Evolutionary conservation across 2,329 filamentous ascomycete species (phyloP).

Genomic region (Fusarium falciforme): DNA sequence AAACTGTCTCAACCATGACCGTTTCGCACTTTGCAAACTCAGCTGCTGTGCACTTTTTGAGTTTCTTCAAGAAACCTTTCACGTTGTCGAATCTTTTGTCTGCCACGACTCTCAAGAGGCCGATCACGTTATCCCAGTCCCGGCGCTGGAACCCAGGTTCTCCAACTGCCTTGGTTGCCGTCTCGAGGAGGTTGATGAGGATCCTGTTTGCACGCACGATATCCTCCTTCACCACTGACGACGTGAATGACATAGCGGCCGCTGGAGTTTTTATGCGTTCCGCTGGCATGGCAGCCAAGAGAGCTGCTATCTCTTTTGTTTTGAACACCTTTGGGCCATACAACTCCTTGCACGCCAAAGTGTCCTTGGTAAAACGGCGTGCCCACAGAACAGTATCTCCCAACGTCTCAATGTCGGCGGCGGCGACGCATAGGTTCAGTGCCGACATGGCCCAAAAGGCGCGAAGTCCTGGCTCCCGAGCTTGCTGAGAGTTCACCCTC

Average conservation of each 20-base stretch:
- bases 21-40: constrained; percentile 6
- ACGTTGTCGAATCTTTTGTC: constrained; percentile 13
- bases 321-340: constrained; percentile 20
- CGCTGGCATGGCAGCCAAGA: constrained; percentile 35
- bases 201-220: constrained; percentile 26
- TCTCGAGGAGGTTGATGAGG: constrained; percentile 32
- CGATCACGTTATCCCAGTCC: constrained; percentile 15
- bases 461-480: constrained; percentile 35
- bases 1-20: constrained; percentile 34
- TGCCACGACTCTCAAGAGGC: constrained; percentile 2
- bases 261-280: not conserved
- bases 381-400: constrained; percentile 43
- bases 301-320: constrained; percentile 30
- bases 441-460: constrained; percentile 44
- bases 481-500: constrained; percentile 36
- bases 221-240: not conserved
- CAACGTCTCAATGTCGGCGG: constrained; percentile 38
- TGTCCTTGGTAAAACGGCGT: constrained; percentile 46
- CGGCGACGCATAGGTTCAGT: constrained; percentile 42
- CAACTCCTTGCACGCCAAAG: constrained; percentile 13
- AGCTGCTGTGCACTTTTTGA: not conserved
- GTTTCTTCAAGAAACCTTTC: not conserved
- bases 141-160: constrained; percentile 24
- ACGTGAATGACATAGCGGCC: constrained; percentile 1
- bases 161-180: constrained; percentile 5